These are phyloP conservation scores for Tolypocladium sp. DNA, from an alignment of 2,329 filamentous ascomycete species.

Conservation along the genomic window DNA sequence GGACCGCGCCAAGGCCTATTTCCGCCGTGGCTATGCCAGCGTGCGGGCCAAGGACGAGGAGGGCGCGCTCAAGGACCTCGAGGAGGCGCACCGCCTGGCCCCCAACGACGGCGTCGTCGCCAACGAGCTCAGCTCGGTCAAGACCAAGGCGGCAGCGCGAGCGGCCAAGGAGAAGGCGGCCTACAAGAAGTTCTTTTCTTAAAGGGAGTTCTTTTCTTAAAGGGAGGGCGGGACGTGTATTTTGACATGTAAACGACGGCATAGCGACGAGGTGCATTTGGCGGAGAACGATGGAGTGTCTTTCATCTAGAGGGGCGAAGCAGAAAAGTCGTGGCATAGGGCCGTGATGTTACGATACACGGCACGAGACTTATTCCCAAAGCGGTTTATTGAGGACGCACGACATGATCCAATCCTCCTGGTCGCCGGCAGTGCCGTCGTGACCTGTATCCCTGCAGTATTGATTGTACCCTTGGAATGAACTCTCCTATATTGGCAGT, in stretches of 20 bases:
- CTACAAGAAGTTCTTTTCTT: constrained; percentile 83
- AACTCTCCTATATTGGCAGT: not conserved
- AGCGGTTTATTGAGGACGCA: too few relatives aligned
- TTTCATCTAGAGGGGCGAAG: not conserved
- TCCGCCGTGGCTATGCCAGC: constrained; percentile 69
- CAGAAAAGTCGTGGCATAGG: not conserved
- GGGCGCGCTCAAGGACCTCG: constrained; percentile 62
- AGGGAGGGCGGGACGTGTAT: not conserved
- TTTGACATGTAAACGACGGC: not conserved
- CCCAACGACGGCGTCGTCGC: constrained; percentile 67
- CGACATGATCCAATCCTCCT: not conserved
- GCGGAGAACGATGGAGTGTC: not conserved
- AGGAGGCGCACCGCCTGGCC: constrained; percentile 64
- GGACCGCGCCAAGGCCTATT: constrained; percentile 84
- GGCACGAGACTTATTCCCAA: not conserved
- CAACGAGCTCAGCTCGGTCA: constrained; percentile 69
- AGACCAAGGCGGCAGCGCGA: constrained; percentile 63
- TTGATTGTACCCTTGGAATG: not conserved
- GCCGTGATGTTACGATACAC: not conserved
- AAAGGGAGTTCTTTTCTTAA: constrained; percentile 65
- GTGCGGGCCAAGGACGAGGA: constrained; percentile 79
- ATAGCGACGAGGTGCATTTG: not conserved
- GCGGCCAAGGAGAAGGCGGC: constrained; percentile 84
- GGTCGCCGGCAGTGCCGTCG: not conserved
- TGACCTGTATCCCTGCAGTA: not conserved